Evolutionary conservation across 2,329 filamentous ascomycete genomes (phyloP), one percentile per base, ranked within the genome.

Genomic region (Trichophaea hybrida): DNA sequence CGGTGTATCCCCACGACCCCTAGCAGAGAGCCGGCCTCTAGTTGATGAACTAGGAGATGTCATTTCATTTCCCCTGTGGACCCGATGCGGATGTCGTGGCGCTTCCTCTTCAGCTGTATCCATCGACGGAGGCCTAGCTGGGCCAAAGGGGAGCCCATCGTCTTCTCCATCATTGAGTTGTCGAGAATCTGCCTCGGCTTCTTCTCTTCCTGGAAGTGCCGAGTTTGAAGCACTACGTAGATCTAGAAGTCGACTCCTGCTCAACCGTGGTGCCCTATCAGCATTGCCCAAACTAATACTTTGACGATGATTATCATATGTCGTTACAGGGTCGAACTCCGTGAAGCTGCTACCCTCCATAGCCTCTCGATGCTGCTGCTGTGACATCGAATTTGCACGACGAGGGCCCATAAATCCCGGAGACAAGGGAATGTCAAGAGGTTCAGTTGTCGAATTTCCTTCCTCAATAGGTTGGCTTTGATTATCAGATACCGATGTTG

Each of bases 391-490:
- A 52, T 67, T 68, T 40, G 67, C 64, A 32, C 66, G 59, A 12
- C 65, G 63, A 15, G 60, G 51, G 33, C 61, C 60, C 37, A 67
- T 65, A 33, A 64, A 64, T 34, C 65, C 60, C 6, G 67, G 66
- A 10, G 67, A 65, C 2, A 64, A 63, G 6, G 67, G 67, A n/a
- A 69, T 69, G 58, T 69, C 67, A 38, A 68, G 62, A n/a, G 67
- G 67, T 6, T 64, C 67, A 34, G 66, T 67, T 24, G 63, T 68
- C 15, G 61, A 62, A 34, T 32, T 17, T 13, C 50, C 44, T 2
- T 35, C 54, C 61, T 13, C 59, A 61, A 35, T 59, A 60, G 6
- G 55, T 58, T 46, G 55, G 17, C 15, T 48, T 7, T 5, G 60
- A 51, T 5, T 58, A 49, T 33, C 49, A 37, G 32, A 55, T 34